Evolutionary conservation across 345 rosid genomes (phyloP).

Genomic region (Cardamine resedifolia): DNA sequence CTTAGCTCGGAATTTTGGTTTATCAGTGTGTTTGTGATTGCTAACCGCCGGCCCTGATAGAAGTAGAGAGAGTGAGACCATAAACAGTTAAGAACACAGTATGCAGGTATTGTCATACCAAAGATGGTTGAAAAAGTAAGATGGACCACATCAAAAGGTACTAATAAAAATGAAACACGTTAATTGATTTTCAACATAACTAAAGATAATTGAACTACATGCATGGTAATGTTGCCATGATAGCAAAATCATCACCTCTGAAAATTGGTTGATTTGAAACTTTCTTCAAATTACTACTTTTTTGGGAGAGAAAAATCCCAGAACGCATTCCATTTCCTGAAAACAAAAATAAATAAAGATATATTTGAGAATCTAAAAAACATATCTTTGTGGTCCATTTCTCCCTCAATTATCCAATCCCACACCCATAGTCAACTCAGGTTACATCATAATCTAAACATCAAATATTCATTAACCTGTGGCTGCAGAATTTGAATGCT

Average conservation of each 20-base stretch:
- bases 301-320: slow-evolving; percentile 29
- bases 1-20: slow-evolving; percentile 44
- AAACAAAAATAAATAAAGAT: neutral
- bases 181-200: neutral
- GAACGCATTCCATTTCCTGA: slow-evolving; percentile 35
- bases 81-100: neutral
- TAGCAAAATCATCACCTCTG: slow-evolving; percentile 28
- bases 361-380: neutral
- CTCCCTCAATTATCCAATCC: neutral
- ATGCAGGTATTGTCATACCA: neutral
- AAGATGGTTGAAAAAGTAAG: slow-evolving; percentile 3
- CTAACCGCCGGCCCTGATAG: slow-evolving; percentile 49
- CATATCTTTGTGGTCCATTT: neutral
- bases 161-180: neutral
- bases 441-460: neutral
- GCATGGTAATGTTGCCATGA: neutral
- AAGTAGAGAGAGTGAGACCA: slow-evolving; percentile 20
- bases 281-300: slow-evolving; percentile 35
- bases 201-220: slow-evolving; percentile 1
- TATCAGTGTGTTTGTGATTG: slow-evolving; percentile 41
- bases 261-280: neutral
- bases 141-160: slow-evolving; percentile 17
- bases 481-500: neutral
- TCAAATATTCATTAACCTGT: slow-evolving; percentile 17
- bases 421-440: slow-evolving; percentile 1